These are phyloP conservation scores for Ramicandelaber brevisporus DNA, from an alignment of 192 early-diverging fungal genomes.

Conservation along the genomic window DNA sequence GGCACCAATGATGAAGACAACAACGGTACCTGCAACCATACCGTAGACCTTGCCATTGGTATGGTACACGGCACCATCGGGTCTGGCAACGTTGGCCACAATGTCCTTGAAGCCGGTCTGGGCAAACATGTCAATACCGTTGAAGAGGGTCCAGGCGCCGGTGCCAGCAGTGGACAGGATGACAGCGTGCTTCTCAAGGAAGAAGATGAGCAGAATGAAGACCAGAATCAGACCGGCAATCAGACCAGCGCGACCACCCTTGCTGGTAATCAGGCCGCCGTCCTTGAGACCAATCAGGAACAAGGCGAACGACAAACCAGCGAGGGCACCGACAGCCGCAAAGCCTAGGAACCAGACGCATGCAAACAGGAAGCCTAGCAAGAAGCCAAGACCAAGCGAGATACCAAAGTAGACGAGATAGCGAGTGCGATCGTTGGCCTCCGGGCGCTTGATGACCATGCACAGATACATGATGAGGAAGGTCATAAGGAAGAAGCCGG, in stretches of 20 bases:
- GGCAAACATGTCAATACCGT: constrained; percentile 24
- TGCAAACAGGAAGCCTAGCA: too few relatives aligned
- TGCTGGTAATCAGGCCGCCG: constrained; percentile 7
- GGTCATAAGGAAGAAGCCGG: constrained; percentile 22
- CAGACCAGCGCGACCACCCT: constrained; percentile 10
- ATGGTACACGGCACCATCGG: neutral
- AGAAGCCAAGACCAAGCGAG: constrained; percentile 2
- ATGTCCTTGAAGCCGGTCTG: constrained; percentile 18
- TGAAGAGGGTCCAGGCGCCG: constrained; percentile 20
- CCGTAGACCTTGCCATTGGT: constrained; percentile 1
- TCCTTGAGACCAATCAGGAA: constrained; percentile 11
- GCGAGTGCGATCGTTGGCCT: neutral
- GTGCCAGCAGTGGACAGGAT: constrained; percentile 19
- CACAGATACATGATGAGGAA: constrained; percentile 1
- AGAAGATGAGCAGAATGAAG: constrained; percentile 5
- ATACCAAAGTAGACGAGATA: constrained; percentile 1
- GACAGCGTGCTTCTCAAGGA: constrained; percentile 9
- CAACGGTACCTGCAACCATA: constrained; percentile 1
- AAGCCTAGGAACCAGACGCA: constrained; percentile 1
- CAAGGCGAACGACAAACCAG: constrained; percentile 9
- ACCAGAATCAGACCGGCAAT: constrained; percentile 11
- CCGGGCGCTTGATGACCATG: neutral
- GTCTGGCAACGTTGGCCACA: neutral
- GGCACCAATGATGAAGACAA: neutral
- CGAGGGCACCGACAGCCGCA: constrained; percentile 4